Percentiles rank a stretch among this genome's conserved stretches.
Evolutionary conservation across 805 yeast genomes (phyloP).

Genomic region (Hanseniaspora opuntiae): DNA sequence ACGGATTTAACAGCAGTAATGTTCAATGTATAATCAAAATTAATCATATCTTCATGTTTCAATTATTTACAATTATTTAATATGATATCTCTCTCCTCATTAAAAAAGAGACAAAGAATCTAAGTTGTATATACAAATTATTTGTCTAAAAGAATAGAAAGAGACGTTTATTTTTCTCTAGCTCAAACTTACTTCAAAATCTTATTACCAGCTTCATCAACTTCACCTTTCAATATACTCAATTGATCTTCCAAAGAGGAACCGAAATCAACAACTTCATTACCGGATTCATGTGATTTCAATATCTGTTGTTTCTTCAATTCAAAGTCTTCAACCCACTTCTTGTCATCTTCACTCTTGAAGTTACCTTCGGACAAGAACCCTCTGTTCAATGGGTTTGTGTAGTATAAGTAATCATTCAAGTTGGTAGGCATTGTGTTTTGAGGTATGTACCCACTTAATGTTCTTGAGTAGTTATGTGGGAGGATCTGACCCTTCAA

Average conservation of each 20-base stretch:
- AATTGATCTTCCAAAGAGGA: constrained; percentile 6
- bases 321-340: constrained; percentile 14
- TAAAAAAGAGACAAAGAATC: too few relatives aligned
- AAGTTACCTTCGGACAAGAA: constrained; percentile 37
- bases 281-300: background rate
- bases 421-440: constrained; percentile 75
- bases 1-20: too few relatives aligned
- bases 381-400: constrained; percentile 60
- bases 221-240: constrained; percentile 5
- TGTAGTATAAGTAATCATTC: constrained; percentile 68
- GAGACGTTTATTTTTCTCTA: too few relatives aligned
- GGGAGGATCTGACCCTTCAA: constrained; percentile 70
- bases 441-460: constrained; percentile 65
- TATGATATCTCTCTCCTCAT: too few relatives aligned
- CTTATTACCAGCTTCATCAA: constrained; percentile 7
- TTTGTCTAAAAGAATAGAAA: background rate
- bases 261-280: constrained; percentile 3
- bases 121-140: background rate
- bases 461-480: constrained; percentile 44
- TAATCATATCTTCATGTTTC: too few relatives aligned
- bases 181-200: background rate
- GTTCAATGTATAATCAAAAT: too few relatives aligned
- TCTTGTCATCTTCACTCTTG: constrained; percentile 21
- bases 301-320: background rate
- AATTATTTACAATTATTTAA: too few relatives aligned